Base-by-base conservation (phyloP, 2,329 filamentous ascomycete genomes). In the Cadophora luteo-olivacea region DNA sequence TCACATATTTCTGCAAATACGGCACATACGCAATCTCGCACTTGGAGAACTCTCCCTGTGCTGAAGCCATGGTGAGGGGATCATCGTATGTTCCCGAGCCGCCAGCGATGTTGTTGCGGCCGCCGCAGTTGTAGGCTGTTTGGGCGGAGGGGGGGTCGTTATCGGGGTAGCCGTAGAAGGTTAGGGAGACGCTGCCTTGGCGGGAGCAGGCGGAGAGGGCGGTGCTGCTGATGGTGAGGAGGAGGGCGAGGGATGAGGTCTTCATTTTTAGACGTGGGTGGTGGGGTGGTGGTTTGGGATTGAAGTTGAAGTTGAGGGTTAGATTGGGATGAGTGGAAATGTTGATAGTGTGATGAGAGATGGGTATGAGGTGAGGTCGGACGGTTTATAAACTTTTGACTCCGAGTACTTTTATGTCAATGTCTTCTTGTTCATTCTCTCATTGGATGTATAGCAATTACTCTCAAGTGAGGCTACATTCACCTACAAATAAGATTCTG, bases 11-110 rank as follows among this genome's bases (percentile, higher is more conserved):
- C 64, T 77, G 77, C 36, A 82, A 68, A 67, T 81, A 82, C 0
- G 82, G 82, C n/a, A 77, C 72, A 68, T 83, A 84, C 52, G 84
- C 76, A 67, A 83, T 75, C 69, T 84, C 82, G 76, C 83, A 84
- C 25, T 73, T 64, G 0, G 75, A 72, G 74, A 83, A 82, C 63
- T 81, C 79, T 54, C 79, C 79, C 5, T 74, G 72, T 1, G 81
- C 79, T 5, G 79, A 81, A 33, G 82, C 82, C 61, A 84, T 81
- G 1, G 82, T 83, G 32, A 83, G 69, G 0, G 81, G 82, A 73
- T 84, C 78, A 58, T 69, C 69, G 71, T 77, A 82, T n/a, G 80
- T 82, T 33, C 82, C 82, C 0, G 73, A 78, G 19, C 82, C 82
- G 11, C 81, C 81, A 16, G 82, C 81, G 32, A 73, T 74, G 68